These are phyloP conservation scores for Mucor lusitanicus DNA, from an alignment of 371 early-diverging fungal species.

Conservation along the genomic window DNA sequence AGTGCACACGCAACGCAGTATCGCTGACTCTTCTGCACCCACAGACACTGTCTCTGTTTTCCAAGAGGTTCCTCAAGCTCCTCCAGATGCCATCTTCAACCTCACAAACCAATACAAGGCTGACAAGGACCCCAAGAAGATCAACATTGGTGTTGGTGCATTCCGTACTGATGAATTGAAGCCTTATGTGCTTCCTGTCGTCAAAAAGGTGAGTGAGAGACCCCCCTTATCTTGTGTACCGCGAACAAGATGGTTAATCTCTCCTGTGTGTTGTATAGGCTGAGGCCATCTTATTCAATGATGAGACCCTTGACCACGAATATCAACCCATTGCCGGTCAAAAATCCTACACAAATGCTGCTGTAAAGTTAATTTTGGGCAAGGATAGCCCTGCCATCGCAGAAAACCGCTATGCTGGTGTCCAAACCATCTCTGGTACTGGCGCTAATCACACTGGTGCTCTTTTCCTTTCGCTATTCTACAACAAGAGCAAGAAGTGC, in stretches of 20 bases:
- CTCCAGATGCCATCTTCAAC: conserved; percentile 91
- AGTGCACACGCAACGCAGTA: background rate
- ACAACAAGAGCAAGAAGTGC: conserved; percentile 65
- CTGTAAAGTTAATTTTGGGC: conserved; percentile 85
- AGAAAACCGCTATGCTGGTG: conserved; percentile 73
- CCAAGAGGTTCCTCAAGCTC: conserved; percentile 68
- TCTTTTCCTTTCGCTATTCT: conserved; percentile 75
- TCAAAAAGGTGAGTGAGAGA: conserved; percentile 67
- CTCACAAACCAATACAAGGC: conserved; percentile 82
- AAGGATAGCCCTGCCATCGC: conserved; percentile 73
- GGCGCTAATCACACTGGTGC: conserved; percentile 91
- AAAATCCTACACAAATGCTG: conserved; percentile 73
- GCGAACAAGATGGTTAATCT: background rate
- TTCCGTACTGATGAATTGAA: conserved; percentile 91
- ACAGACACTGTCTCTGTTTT: conserved; percentile 55
- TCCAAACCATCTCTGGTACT: conserved; percentile 96
- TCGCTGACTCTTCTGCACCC: background rate
- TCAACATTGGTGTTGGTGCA: conserved; percentile 97
- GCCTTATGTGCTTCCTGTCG: conserved; percentile 95
- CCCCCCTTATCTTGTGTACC: background rate
- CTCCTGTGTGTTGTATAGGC: conserved; percentile 60
- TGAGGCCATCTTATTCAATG: conserved; percentile 71
- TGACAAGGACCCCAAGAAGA: conserved; percentile 78
- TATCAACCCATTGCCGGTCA: conserved; percentile 90
- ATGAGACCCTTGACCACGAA: conserved; percentile 86